Evolutionary conservation across 768 basidiomycete species (phyloP).

Genomic region (Leccinum fibrillosum): DNA sequence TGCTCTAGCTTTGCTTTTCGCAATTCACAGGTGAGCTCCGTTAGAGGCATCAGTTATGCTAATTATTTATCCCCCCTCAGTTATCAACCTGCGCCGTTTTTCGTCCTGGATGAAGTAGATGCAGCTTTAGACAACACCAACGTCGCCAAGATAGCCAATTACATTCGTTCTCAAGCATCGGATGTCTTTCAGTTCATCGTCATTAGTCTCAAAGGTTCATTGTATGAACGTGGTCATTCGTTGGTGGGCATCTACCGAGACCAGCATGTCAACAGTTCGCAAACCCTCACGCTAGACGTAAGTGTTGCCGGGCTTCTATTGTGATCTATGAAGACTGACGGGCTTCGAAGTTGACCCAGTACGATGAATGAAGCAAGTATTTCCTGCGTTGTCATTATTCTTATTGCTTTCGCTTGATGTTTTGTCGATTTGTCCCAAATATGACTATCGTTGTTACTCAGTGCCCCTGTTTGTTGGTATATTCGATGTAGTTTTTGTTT

Average conservation of each 20-base stretch:
- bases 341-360: slow-evolving; percentile 24
- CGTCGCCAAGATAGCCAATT: slow-evolving; percentile 92
- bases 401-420: slow-evolving; percentile 20
- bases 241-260: slow-evolving; percentile 94
- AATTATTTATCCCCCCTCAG: slow-evolving; percentile 36
- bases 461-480: not conserved
- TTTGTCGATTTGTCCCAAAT: not conserved
- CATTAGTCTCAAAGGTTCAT: slow-evolving; percentile 91
- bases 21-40: slow-evolving; percentile 78
- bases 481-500: slow-evolving; percentile 1
- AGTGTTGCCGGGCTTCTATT: slow-evolving; percentile 18
- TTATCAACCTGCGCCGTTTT: slow-evolving; percentile 96
- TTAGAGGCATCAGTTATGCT: not conserved
- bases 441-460: not conserved
- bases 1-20: slow-evolving; percentile 92
- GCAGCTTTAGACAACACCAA: slow-evolving; percentile 99
- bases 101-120: slow-evolving; percentile 98
- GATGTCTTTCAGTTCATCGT: slow-evolving; percentile 93
- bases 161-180: slow-evolving; percentile 83
- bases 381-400: slow-evolving; percentile 14
- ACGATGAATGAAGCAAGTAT: slow-evolving; percentile 22
- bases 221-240: slow-evolving; percentile 88
- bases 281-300: slow-evolving; percentile 89
- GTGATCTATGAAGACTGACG: slow-evolving; percentile 6
- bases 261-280: slow-evolving; percentile 90